These are phyloP conservation scores for Gossypium longicalyx DNA, from an alignment of 345 rosid genomes.

Conservation along the genomic window DNA sequence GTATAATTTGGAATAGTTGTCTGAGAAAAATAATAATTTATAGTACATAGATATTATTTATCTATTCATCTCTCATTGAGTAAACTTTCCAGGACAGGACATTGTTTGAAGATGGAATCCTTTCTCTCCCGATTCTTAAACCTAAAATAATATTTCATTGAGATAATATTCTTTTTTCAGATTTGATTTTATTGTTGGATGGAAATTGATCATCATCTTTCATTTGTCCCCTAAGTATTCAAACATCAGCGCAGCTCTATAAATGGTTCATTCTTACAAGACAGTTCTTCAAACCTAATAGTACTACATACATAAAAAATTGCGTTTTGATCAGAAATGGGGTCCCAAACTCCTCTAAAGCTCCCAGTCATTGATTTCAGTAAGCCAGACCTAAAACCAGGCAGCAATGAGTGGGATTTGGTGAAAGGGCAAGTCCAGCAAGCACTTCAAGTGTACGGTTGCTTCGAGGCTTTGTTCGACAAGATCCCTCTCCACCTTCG, in stretches of 20 bases:
- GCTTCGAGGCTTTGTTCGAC: conserved; percentile 56
- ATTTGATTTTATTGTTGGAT: background rate
- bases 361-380: conserved; percentile 53
- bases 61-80: no score
- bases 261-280: background rate
- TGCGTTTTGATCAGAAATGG: conserved; percentile 26
- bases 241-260: background rate
- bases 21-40: background rate
- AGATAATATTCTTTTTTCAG: background rate
- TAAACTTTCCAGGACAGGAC: background rate
- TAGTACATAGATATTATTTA: no score
- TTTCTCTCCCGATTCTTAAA: background rate
- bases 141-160: background rate
- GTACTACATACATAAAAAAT: background rate
- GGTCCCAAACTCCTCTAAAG: conserved; percentile 28
- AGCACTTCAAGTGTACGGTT: conserved; percentile 61
- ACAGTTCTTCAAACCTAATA: background rate
- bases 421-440: conserved; percentile 31
- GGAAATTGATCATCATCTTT: background rate
- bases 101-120: background rate
- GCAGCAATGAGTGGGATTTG: conserved; percentile 40
- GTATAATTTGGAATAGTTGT: no score
- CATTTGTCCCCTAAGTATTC: background rate
- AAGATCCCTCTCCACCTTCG: conserved; percentile 32
- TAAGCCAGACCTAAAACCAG: conserved; percentile 29